Base-by-base conservation (phyloP, 1,139 yeast species). In the Diutina mesorugosa region DNA sequence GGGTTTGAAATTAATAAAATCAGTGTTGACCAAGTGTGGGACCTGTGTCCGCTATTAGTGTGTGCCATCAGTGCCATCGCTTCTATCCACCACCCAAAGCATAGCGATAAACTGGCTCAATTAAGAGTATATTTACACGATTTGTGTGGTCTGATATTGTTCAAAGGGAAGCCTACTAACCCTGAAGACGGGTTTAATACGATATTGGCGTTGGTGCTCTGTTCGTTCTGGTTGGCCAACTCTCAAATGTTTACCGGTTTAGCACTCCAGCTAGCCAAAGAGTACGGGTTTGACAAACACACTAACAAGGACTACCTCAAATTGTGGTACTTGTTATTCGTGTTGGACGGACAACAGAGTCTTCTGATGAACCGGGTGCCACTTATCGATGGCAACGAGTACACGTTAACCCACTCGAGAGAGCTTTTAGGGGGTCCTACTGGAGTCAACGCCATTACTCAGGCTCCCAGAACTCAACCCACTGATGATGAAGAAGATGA, bases 281-380 rank as follows among this genome's bases (percentile, higher is more conserved):
- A 77, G 59, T 72, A 77, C 60, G 82, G 83, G 4, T 66, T 81
- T 35, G 76, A 81, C 58, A 68, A 69, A 38, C 76, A 80, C 0
- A 56, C 59, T 8, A 71, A 72, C 28, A 73, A 73, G 59, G 82
- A 81, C 56, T 70, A 80, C 57, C 67, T 84, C 55, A 82, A 83
- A 61, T 67, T 85, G 47, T 85, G 90, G 90, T 84, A 84, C 64
- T 70, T 85, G 58, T 68, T 85, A n/a, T 85, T 81, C 65, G 80
- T 83, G 14, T 69, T 84, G 47, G 90, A 85, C 67, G 88, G 89
- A 0, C 88, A 84, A 62, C 89, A 84, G 63, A 80, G 87, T 61
- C 67, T 85, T 62, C 78, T 85, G 0, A 81, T 78, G 61, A 80
- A 81, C 61, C 73, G 85, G 61, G 79, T 79, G 57, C 83, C 86